Conservation (phyloP, 257 asterid genomes). For the Solanum arcanum region DNA sequence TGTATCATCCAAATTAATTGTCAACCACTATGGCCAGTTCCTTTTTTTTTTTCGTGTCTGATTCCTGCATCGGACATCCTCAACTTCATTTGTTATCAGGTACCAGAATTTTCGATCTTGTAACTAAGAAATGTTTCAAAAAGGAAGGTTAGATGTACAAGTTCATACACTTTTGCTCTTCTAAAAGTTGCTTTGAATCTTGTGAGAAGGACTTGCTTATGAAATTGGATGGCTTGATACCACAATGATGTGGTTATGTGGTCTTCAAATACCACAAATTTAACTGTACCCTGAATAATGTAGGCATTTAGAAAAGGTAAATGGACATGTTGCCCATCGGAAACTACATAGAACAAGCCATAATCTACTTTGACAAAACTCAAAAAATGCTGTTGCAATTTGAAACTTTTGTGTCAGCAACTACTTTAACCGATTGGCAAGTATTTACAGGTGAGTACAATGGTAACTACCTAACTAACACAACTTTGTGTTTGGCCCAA, state of each 20-base stretch:
- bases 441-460: background rate
- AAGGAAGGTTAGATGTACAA: background rate
- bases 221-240: background rate
- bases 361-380: background rate
- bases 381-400: background rate
- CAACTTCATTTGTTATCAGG: background rate
- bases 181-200: background rate
- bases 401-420: background rate
- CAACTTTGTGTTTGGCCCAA: background rate
- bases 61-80: background rate
- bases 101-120: background rate
- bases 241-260: background rate
- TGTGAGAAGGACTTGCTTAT: background rate
- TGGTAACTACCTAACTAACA: background rate
- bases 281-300: background rate
- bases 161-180: background rate
- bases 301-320: background rate
- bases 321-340: background rate
- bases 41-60: background rate
- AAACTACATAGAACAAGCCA: background rate
- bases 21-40: background rate
- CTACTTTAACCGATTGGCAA: background rate
- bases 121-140: background rate
- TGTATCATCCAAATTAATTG: background rate
- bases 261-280: background rate